Evolutionary conservation across 1,284 basidiomycete species (phyloP).

Genomic region (Cystobasidiaceae sp.): DNA sequence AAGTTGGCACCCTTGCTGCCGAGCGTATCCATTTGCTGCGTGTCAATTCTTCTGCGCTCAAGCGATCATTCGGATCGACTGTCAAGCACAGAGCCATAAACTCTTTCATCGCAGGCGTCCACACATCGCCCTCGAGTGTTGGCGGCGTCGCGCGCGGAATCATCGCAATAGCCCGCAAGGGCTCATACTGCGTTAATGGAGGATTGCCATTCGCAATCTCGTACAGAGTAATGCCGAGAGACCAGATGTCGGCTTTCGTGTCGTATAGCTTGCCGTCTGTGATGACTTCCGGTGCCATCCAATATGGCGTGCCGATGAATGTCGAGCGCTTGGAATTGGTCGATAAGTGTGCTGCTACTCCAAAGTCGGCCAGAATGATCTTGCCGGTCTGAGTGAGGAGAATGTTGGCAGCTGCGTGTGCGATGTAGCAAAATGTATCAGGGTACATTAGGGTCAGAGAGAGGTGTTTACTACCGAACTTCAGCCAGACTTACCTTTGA

Average conservation of each 20-base stretch:
- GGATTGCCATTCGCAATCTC: conserved; percentile 94
- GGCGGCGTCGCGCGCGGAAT: conserved; percentile 86
- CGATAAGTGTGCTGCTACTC: conserved; percentile 85
- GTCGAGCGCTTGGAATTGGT: conserved; percentile 86
- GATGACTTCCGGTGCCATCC: conserved; percentile 98
- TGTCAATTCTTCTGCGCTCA: conserved; percentile 79
- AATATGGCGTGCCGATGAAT: conserved; percentile 83
- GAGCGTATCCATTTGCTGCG: conserved; percentile 93
- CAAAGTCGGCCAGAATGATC: conserved; percentile 93
- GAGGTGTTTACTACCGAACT: too few relatives aligned
- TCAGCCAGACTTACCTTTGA: conserved; percentile 75
- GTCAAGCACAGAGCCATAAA: conserved; percentile 81
- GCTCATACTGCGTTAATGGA: conserved; percentile 70
- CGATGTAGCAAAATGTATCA: too few relatives aligned
- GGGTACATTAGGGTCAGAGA: too few relatives aligned
- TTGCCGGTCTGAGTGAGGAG: conserved; percentile 80
- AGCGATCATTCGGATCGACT: conserved; percentile 74
- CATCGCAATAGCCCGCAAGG: conserved; percentile 82
- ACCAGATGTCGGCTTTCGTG: conserved; percentile 94
- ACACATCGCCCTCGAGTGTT: conserved; percentile 65
- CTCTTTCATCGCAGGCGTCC: conserved; percentile 78
- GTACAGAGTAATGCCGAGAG: conserved; percentile 86
- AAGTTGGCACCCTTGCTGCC: conserved; percentile 62
- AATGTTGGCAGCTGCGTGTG: conserved; percentile 70
- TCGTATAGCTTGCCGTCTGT: conserved; percentile 83